Base-by-base conservation (phyloP, 2,329 filamentous ascomycete species). In the Berkeleyomyces rouxiae region DNA sequence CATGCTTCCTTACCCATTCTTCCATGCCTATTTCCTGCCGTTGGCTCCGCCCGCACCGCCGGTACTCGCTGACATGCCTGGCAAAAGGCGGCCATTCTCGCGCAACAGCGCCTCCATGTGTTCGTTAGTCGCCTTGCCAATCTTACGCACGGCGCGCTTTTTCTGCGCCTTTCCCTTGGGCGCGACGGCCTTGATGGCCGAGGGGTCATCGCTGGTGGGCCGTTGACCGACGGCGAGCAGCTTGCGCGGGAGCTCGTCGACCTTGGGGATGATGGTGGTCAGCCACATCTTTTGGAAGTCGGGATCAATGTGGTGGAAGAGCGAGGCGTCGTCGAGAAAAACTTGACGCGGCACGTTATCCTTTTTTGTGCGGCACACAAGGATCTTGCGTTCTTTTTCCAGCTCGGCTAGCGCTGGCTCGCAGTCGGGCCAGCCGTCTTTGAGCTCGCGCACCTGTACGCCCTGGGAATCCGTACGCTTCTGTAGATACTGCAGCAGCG, bases 371-470 rank as follows among this genome's bases (percentile, higher is more conserved):
- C 91, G 83, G 31, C 89, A 87, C 4, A 96, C 89, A 43, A 97
- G 79, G 55, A 97, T 79, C 72, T 86, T 86, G 70, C 91, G 86
- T 71, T 88, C 82, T 47, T 74, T 75, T 76, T 96, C 92, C 60
- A 99, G 79, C 67, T 82, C 78, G 66, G 87, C 82, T 71, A 99
- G 87, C 7, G 87, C 82, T 23, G 86, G 82, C 65, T 91, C 84
- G 70, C 90, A 95, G 68, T 86, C 85, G 33, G 86, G 84, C 93
- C 93, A 99, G 66, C 93, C 93, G 71, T 99, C 93, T 74, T 96
- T 95, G 66, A 99, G 81, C 69, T 96, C 90, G 72, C 90, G 90
- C 66, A 97, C 89, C 44, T 80, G 80, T 62, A 97, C 82, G 10
- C 89, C 90, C 67, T 86, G 84, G 1, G 89, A 88, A 64, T 90